Evolutionary conservation across 331 rosid species (phyloP), one percentile per base, ranked within the genome.

Genomic region (Saraca asoca): DNA sequence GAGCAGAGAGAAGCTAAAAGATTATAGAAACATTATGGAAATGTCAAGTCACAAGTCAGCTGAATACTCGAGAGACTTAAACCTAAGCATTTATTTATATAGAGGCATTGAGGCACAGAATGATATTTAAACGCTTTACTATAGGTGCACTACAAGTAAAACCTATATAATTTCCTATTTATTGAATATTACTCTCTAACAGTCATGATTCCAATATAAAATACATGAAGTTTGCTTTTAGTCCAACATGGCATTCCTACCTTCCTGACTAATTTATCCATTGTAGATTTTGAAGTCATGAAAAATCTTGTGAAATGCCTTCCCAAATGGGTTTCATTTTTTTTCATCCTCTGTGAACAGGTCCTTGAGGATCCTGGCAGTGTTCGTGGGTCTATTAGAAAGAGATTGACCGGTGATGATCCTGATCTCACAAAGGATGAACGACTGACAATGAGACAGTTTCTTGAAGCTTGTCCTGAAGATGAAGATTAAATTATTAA

Each of bases 391-490:
- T 64, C 79, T 12, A 52, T 88, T 37, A 41, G 91, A 45, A 70
- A 64, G 82, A 88, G 85, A 76, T 48, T 90, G 78, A 79, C 53
- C 0, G 79, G 81, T 7, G 97, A 86, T 56, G 85, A 90, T 74
- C 91, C 90, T 20, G 57, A 75, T 66, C 93, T 94, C 48, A 82
- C 87, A 34, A 42, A 66, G 29, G 67, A 78, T 14, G 96, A 94
- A 82, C 74, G 86, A 44, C 67, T 24, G 63, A 88, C 63, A 54
- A 85, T 88, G 75, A 82, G 70, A 59, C 81, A 64, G 74, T 86
- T 83, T 68, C 87, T 94, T 45, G 89, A 88, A 71, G 67, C 87
- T 75, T 65, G 12, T 75, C 81, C 90, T 12, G 71, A 78, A 52
- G 90, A 78, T 43, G 83, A 70, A 38, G 61, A 51, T 48, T 89